These are phyloP conservation scores for Apiotrichum montevideense DNA, from an alignment of 1,284 basidiomycete species.

Conservation along the genomic window DNA sequence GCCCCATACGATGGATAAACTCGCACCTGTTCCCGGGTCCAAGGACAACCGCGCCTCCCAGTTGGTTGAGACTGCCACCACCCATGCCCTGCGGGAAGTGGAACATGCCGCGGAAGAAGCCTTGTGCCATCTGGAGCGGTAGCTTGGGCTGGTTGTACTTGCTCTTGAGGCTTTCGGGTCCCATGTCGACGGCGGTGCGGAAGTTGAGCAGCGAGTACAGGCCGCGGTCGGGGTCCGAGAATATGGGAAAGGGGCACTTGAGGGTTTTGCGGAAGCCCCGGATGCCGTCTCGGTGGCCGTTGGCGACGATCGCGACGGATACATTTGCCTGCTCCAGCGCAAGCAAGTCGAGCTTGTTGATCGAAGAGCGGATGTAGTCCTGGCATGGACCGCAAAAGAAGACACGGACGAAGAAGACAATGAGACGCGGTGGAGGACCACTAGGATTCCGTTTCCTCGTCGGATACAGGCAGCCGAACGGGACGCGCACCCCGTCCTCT, in stretches of 20 bases:
- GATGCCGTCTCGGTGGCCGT: slow-evolving; percentile 42
- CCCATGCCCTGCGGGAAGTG: slow-evolving; percentile 36
- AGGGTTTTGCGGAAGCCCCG: slow-evolving; percentile 40
- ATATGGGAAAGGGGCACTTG: slow-evolving; percentile 18
- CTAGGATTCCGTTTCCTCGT: background rate
- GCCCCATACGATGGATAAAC: slow-evolving; percentile 45
- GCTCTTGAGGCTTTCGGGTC: slow-evolving; percentile 6
- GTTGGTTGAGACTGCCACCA: slow-evolving; percentile 33
- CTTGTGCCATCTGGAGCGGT: slow-evolving; percentile 34
- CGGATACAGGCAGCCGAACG: slow-evolving; percentile 29
- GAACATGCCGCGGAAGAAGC: slow-evolving; percentile 32
- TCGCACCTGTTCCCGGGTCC: slow-evolving; percentile 28
- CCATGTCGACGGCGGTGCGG: background rate
- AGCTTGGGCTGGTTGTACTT: slow-evolving; percentile 36
- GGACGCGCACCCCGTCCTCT: slow-evolving; percentile 29
- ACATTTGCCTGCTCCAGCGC: slow-evolving; percentile 34
- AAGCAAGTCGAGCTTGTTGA: slow-evolving; percentile 32
- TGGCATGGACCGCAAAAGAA: slow-evolving; percentile 46
- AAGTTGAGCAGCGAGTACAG: slow-evolving; percentile 32
- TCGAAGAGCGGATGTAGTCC: slow-evolving; percentile 39
- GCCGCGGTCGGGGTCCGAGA: slow-evolving; percentile 34
- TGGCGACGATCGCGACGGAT: slow-evolving; percentile 35
- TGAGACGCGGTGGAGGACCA: slow-evolving; percentile 12
- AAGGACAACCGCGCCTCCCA: slow-evolving; percentile 44
- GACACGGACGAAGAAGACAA: slow-evolving; percentile 39